Base-by-base conservation (phyloP, 2,329 filamentous ascomycete species). In the Pseudogymnoascus sp. region DNA sequence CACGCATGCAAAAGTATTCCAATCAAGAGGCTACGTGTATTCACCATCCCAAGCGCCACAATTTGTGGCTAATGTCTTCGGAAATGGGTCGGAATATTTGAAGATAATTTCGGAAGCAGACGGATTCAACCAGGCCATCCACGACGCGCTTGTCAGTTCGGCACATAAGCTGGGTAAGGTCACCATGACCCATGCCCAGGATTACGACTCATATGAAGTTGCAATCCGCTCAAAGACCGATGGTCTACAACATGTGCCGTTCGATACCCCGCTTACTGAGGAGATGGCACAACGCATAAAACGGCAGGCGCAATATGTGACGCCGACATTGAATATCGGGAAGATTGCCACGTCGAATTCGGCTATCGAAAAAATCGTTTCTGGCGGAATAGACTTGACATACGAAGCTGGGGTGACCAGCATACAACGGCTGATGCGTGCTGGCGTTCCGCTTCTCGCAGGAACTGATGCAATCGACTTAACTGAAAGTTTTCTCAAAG, bases 231-330 rank as follows among this genome's bases (percentile, higher is more conserved):
- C 68, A 11, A 26, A 50, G 26, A 63, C 61, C 3, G 64, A 70
- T 36, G 64, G 67, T 9, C 36, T 70, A 15, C 68, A 70, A 61
- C 69, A 70, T 57, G 67, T 67, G 9, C 66, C 67, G 9, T 67
- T 68, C 39, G 68, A 70, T 29, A 64, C 62, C 8, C 24, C 68
- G 4, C 44, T 70, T 3, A 63, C 63, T 4, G 21, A 26, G 11
- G 50, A n/a, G 8, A 58, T 64, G 13, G 35, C 67, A 24, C 31
- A 62, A 26, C 36, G 59, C 8, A 68, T 70, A 21, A 65, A 66
- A 44, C 24, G 44, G 11, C 59, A 67, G 50, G 54, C 54, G 4
- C 64, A 68, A 33, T 65, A 63, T 62, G 58, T 64, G n/a, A 69
- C 67, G 10, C 68, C 67, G 15, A 70, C 68, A 2, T 63, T 70